These are phyloP conservation scores for Penicillium sp. DNA, from an alignment of 2,329 filamentous ascomycete species.

Conservation along the genomic window DNA sequence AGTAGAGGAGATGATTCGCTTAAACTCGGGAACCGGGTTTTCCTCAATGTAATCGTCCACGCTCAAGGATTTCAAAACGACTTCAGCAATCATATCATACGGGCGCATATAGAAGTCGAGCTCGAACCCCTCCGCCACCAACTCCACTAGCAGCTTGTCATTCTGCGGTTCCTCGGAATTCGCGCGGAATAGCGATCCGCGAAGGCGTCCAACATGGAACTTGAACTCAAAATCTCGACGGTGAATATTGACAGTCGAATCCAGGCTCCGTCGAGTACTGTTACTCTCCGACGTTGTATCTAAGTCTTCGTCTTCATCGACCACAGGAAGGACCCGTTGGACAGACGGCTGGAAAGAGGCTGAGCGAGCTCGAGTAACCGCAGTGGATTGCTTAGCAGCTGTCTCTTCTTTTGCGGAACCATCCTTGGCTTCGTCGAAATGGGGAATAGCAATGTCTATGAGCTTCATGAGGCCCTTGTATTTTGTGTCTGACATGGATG, in stretches of 20 bases:
- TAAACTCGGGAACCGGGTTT: constrained; percentile 82
- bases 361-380: constrained; percentile 49
- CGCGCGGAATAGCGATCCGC: constrained; percentile 84
- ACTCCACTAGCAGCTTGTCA: constrained; percentile 79
- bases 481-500: constrained; percentile 85
- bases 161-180: constrained; percentile 69
- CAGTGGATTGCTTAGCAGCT: constrained; percentile 23
- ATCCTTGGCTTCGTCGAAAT: constrained; percentile 54
- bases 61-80: constrained; percentile 76
- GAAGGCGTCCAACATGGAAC: constrained; percentile 89
- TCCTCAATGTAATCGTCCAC: constrained; percentile 93
- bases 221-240: constrained; percentile 94
- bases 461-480: constrained; percentile 97
- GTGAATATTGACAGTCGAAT: constrained; percentile 63
- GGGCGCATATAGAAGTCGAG: constrained; percentile 82
- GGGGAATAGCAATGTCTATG: constrained; percentile 90
- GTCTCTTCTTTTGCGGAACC: constrained; percentile 32
- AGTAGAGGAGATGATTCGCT: constrained; percentile 94
- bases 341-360: constrained; percentile 69
- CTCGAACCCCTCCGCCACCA: constrained; percentile 83
- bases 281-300: constrained; percentile 58
- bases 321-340: constrained; percentile 67
- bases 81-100: constrained; percentile 89
- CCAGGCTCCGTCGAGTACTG: constrained; percentile 44
- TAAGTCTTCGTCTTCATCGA: constrained; percentile 62